Conservation (phyloP, 2,329 filamentous ascomycete genomes). For the Rugonectria rugulosa region DNA sequence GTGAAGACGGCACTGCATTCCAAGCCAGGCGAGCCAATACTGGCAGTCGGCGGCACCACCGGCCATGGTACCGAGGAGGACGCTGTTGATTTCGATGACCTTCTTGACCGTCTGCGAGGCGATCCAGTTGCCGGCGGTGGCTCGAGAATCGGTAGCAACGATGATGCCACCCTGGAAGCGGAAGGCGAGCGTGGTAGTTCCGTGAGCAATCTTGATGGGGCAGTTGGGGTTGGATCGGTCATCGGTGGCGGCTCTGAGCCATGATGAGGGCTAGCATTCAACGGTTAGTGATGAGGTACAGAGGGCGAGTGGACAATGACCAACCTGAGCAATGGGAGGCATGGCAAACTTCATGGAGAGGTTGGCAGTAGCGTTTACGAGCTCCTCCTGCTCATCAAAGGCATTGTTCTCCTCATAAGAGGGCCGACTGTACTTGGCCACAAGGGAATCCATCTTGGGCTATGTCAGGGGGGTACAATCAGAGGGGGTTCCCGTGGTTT, state of each 20-base stretch:
- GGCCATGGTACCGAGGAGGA: slow-evolving; percentile 95
- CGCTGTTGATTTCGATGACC: slow-evolving; percentile 97
- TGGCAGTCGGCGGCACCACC: slow-evolving; percentile 99
- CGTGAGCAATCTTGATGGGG: slow-evolving; percentile 99
- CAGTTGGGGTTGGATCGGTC: slow-evolving; percentile 96
- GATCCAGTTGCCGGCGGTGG: slow-evolving; percentile 98
- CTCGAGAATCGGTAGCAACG: slow-evolving; percentile 96
- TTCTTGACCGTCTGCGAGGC: slow-evolving; percentile 99
- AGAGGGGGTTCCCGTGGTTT: not conserved
- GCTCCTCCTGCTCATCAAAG: slow-evolving; percentile 75
- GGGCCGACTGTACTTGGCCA: slow-evolving; percentile 88
- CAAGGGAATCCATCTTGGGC: slow-evolving; percentile 83
- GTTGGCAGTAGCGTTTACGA: slow-evolving; percentile 74
- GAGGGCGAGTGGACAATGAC: slow-evolving; percentile 40
- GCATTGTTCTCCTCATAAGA: slow-evolving; percentile 75
- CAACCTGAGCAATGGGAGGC: slow-evolving; percentile 88
- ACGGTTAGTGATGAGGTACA: slow-evolving; percentile 15
- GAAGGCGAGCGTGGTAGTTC: slow-evolving; percentile 97
- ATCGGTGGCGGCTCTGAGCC: slow-evolving; percentile 96
- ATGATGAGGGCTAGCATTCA: slow-evolving; percentile 77
- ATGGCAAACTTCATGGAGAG: slow-evolving; percentile 94
- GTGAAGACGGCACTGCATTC: slow-evolving; percentile 98
- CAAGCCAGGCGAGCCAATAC: slow-evolving; percentile 99
- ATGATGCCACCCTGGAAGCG: slow-evolving; percentile 98
- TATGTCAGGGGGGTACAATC: slow-evolving; percentile 18